These are phyloP conservation scores for Tolypocladium endophyticum DNA, from an alignment of 2,329 filamentous ascomycete genomes.

Conservation along the genomic window DNA sequence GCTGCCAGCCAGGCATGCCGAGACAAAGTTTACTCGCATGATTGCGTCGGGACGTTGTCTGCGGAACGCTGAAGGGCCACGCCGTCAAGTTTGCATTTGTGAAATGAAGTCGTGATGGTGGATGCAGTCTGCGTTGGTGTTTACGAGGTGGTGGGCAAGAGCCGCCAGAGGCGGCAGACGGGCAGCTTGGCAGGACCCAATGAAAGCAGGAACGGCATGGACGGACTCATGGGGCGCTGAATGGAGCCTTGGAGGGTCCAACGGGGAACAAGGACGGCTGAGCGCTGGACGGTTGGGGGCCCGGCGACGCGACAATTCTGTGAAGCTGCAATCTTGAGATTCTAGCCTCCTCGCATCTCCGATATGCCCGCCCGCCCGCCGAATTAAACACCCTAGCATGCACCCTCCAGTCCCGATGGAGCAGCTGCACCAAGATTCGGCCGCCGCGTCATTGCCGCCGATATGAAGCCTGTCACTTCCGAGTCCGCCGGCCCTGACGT, in stretches of 20 bases:
- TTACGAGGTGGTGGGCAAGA: background rate
- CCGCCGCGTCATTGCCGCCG: too few relatives aligned
- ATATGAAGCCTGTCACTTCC: background rate
- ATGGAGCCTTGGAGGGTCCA: too few relatives aligned
- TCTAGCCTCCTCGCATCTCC: background rate
- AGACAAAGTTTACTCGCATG: background rate
- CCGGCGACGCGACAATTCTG: too few relatives aligned
- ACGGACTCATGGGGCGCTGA: too few relatives aligned
- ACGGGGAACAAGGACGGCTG: too few relatives aligned
- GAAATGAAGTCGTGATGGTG: background rate
- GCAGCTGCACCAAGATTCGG: background rate
- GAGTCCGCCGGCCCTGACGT: background rate
- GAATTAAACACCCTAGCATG: background rate
- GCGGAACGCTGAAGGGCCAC: background rate
- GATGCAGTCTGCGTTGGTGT: background rate
- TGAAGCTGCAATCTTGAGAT: background rate
- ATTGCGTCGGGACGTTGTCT: background rate
- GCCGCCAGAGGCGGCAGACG: background rate
- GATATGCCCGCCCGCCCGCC: background rate
- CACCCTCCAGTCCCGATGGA: background rate
- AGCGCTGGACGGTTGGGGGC: background rate
- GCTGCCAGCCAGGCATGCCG: background rate
- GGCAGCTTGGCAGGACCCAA: too few relatives aligned
- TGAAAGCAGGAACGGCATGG: too few relatives aligned
- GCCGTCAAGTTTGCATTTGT: background rate